Evolutionary conservation across 2,329 filamentous ascomycete genomes (phyloP), one percentile per base, ranked within the genome.

Genomic region (Didymella glomerata): DNA sequence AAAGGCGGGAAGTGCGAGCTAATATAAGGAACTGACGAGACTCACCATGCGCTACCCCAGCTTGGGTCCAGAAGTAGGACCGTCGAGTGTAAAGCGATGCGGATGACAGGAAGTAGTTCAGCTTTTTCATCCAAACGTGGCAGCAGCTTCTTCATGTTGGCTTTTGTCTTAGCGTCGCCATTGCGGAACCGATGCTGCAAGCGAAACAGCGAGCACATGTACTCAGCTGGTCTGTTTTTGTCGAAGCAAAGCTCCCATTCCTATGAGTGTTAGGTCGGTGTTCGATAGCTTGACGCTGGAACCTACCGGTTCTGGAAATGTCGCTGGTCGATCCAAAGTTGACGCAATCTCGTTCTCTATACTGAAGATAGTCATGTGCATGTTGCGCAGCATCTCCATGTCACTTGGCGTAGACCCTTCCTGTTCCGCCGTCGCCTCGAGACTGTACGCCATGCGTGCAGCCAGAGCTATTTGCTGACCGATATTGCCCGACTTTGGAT

Each of bases 381-480:
- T 76, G 18, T 69, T 68, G 8, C 62, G 63, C 14, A 76, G 60
- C 54, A 70, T 60, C 18, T 64, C 57, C 1, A 61, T 41, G 10
- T 75, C 69, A 5, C 61, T 63, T 10, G 66, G 60, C 8, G 58
- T 61, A 20, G 70, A 53, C n/a, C 72, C 73, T 24, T 73, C 71
- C 40, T 64, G 24, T 16, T 73, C 68, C 3, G 65, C 55, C 50
- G 68, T 71, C 2, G 66, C 65, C 52, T 75, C 70, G 1, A 76
- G 63, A 24, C 70, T 66, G 36, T 76, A 68, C 7, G 70, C 71
- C 16, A 77, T 64, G n/a, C 75, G 68, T 8, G 71, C 65, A 3
- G 75, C 73, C 45, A 76, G 72, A 10, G 74, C 75, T 32, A 76
- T 61, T 36, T 77, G 75, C 52, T 77, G 75, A 9, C 75, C 73